Evolutionary conservation across 1,139 yeast species (phyloP), one percentile per base, ranked within the genome.

Genomic region (Ogataea hybrid): DNA sequence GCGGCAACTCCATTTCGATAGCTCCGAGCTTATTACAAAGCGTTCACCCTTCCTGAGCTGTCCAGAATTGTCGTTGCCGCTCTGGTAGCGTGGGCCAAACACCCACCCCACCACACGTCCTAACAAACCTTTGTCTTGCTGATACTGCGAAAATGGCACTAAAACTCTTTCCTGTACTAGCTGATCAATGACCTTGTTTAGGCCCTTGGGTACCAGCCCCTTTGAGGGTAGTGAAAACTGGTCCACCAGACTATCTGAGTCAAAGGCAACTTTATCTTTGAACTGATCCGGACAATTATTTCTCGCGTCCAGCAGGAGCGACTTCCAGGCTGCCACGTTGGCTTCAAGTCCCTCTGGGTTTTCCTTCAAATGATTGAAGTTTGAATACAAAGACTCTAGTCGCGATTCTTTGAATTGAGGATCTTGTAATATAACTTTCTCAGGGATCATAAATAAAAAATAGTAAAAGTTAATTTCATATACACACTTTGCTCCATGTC

Each of bases 301-400:
- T 9, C 61, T 43, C 28, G 63, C 53, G 25, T 58, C 56, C 17
- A 49, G 34, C 11, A 73, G 54, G 3, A 67, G 61, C 3, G 56
- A 49, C 37, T 60, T 63, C 94, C 94, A 84, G 1, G 88, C 84
- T 2, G 62, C 60, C n/a, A 83, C 50, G 54, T 84, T 84, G 18
- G 92, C 92, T 28, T 70, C 76, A 51, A 68, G 84, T 1, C 94
- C 94, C 48, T 81, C 89, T 1, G 75, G 76, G 56, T 84, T 84
- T 8, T 70, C 73, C 51, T 70, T 67, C 28, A 79, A 68, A 9
- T 69, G 67, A 6, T 65, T 58, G 54, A 82, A 84, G 58, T 84
- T 77, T 10, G 85, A 75, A 55, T 79, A 84, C 29, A 84, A 67
- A 3, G 89, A 82, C n/a, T 71, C 69, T 37, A 81, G 63, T 34